phyloP scores from a whole-genome alignment of 192 early-diverging fungal genomes.

The Coemansia sp. region DNA sequence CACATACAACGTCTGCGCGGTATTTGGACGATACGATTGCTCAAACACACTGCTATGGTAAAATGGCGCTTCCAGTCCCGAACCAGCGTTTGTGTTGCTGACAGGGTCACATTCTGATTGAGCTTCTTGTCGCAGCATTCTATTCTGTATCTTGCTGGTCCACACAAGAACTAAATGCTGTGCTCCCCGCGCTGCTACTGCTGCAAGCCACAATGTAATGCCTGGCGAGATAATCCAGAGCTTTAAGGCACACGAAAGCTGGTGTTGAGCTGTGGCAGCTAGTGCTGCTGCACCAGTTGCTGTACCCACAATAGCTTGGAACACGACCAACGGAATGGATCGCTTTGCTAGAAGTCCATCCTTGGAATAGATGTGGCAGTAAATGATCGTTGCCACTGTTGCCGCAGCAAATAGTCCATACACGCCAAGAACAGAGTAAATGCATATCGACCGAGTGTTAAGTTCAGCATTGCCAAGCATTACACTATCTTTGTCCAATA shows the following conservation, averaged over 20 bases:
- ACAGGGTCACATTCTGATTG: not conserved
- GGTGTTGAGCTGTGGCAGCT: slow-evolving; percentile 13
- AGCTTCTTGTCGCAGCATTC: not conserved
- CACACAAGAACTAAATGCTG: slow-evolving; percentile 15
- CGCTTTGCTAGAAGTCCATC: slow-evolving; percentile 20
- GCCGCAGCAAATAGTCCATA: slow-evolving; percentile 15
- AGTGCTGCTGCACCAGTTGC: slow-evolving; percentile 17
- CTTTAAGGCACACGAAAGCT: slow-evolving; percentile 33
- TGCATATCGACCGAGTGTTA: slow-evolving; percentile 11
- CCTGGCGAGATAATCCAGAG: slow-evolving; percentile 35
- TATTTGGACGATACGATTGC: slow-evolving; percentile 8
- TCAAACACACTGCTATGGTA: not conserved
- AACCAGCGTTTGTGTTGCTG: not conserved
- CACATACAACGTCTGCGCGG: slow-evolving; percentile 13
- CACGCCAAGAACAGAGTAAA: slow-evolving; percentile 17
- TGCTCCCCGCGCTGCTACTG: slow-evolving; percentile 20
- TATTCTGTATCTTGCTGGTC: not conserved
- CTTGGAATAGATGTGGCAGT: slow-evolving; percentile 13
- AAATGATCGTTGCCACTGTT: slow-evolving; percentile 20
- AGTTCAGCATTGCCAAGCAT: slow-evolving; percentile 1
- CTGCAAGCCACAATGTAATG: slow-evolving; percentile 28
- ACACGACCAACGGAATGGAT: slow-evolving; percentile 18
- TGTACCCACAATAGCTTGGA: slow-evolving; percentile 16
- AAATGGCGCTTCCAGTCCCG: not conserved
- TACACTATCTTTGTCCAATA: not conserved